These are phyloP conservation scores for Xylaria sp. DNA, from an alignment of 2,329 filamentous ascomycete genomes.

Conservation along the genomic window DNA sequence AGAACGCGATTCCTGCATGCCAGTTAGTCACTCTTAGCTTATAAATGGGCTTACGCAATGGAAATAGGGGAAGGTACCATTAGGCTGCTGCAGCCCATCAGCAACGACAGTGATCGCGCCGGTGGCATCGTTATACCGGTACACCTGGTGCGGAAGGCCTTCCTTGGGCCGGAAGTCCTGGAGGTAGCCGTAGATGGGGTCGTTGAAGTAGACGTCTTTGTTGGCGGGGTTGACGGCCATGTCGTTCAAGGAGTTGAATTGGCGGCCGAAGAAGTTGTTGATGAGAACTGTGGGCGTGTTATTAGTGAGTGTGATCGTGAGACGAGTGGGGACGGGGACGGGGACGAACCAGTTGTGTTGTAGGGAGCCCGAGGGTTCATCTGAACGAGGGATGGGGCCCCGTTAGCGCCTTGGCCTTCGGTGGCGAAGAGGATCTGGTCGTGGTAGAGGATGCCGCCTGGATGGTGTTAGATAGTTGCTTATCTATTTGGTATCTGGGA, in stretches of 20 bases:
- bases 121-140: conserved; percentile 47
- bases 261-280: conserved; percentile 54
- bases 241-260: conserved; percentile 58
- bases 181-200: conserved; percentile 52
- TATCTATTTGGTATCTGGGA: background rate
- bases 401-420: conserved; percentile 45
- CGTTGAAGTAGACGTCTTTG: conserved; percentile 60
- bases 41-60: too few species aligned
- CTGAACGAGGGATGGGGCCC: conserved; percentile 37
- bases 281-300: conserved; percentile 38
- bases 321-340: too few species aligned
- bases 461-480: background rate
- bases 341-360: conserved; percentile 41
- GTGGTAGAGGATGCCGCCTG: conserved; percentile 47
- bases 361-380: conserved; percentile 44
- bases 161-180: conserved; percentile 53
- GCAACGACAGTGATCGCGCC: conserved; percentile 51
- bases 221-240: conserved; percentile 48
- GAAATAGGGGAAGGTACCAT: conserved; percentile 35
- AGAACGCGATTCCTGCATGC: conserved; percentile 47
- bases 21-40: background rate
- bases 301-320: too few species aligned
- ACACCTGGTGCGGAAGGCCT: conserved; percentile 53
- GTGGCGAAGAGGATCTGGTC: conserved; percentile 45
- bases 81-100: conserved; percentile 51